phyloP scores from a whole-genome alignment of 345 rosid species.

The Litchi chinensis region DNA sequence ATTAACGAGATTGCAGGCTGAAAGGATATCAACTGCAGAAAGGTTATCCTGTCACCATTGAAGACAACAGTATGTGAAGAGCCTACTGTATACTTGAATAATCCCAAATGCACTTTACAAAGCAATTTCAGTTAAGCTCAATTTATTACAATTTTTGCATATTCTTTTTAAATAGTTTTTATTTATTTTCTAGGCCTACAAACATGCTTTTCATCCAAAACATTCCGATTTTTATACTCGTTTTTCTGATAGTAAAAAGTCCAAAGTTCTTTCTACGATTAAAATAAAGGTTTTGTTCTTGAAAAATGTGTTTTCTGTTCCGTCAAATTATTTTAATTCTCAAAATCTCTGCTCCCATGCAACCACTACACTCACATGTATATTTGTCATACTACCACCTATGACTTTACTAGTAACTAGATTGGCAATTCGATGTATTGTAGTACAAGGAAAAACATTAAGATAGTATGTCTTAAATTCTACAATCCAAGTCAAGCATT shows the following conservation, averaged over 20 bases:
- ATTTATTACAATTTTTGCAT: not conserved
- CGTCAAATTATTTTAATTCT: constrained; percentile 8
- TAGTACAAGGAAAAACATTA: not conserved
- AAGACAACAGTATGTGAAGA: not conserved
- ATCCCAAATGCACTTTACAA: not conserved
- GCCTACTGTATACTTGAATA: not conserved
- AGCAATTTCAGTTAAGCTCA: not conserved
- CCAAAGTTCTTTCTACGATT: not conserved
- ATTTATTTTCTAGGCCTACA: not conserved
- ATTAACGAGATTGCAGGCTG: constrained; percentile 95
- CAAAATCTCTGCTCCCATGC: not conserved
- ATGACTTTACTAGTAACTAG: not conserved
- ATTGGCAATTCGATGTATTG: not conserved
- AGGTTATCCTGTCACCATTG: constrained; percentile 85
- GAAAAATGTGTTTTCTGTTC: not conserved
- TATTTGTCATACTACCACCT: not conserved
- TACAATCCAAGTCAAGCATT: not conserved
- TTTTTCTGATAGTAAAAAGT: not conserved
- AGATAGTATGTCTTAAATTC: not conserved
- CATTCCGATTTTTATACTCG: not conserved
- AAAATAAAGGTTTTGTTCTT: not conserved
- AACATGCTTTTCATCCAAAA: not conserved
- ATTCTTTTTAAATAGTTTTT: not conserved
- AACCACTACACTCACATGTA: not conserved
- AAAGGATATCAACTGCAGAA: constrained; percentile 93